Base-by-base conservation (phyloP, 2,329 filamentous ascomycete species). In the Eurotiales sp. region DNA sequence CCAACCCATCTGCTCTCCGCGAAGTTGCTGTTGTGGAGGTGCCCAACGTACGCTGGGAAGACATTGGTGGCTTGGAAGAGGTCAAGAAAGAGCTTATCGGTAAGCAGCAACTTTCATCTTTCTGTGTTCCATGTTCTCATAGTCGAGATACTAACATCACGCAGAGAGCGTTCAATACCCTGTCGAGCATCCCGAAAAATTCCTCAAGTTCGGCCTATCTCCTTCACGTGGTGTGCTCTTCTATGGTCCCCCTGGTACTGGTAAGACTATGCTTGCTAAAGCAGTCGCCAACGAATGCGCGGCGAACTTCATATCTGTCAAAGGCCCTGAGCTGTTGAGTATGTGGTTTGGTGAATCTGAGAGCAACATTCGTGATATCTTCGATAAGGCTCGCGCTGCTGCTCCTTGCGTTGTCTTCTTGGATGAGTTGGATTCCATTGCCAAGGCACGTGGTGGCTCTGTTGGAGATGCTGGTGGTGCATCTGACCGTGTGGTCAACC, bases 321-420 rank as follows among this genome's bases (percentile, higher is more conserved):
- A 99, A 84, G 93, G 93, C 56, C 95, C 93, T 52, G 93, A 99
- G 73, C 81, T 99, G 65, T 84, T 99, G 64, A 96, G 90, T 73
- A 99, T 99, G 93, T 99, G 93, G 93, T 99, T 99, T 69, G 93
- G 93, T 85, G 93, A 99, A 78, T 99, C 93, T 50, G 95, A 99
- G 78, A 96, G 90, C 84, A 99, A 99, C 77, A 97, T 99, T 60
- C 89, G 93, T 70, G 93, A 99, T 72, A 99, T 99, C 65, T 99
- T 99, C 73, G 93, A 99, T 84, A 99, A 97, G 84, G 93, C 93
- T 59, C 90, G 93, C 69, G 95, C 93, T 57, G 93, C 95, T 55
- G 93, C 93, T 64, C 93, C 93, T 75, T 99, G 95, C 65, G 89
- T 99, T 57, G 93, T 99, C 63, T 99, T 99, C 86, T 82, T 99